Base-by-base conservation (phyloP, 805 yeast species). In the Monosporozyma yasuniensis region DNA sequence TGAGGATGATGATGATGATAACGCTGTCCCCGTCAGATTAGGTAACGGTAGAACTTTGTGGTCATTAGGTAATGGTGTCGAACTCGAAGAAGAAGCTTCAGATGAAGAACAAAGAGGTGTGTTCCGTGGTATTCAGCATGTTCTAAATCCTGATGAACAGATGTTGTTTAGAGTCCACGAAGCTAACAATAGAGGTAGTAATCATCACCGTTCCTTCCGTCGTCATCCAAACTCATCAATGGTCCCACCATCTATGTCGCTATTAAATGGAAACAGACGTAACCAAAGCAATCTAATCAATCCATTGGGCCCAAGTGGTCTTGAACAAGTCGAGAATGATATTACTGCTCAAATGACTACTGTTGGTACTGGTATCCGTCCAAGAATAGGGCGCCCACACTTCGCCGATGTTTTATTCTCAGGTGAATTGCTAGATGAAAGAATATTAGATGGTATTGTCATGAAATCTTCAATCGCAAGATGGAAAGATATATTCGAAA, bases 401-500 rank as follows among this genome's bases (percentile, higher is more conserved):
- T 62, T 64, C 44, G 58, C 67, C 1, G 66, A 62, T 42, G 58
- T 62, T 2, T 49, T 65, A 12, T 56, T 65, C 30, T 59, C 64
- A 4, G 66, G 65, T 2, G 70, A 59, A 7, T 58, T 60, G 8
- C 60, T 61, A 18, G 70, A 63, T 37, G 70, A 61, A 14, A 58
- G 64, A 22, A 51, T 62, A 14, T 50, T 63, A 16, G 66, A 61
- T 44, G 69, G 69, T 1, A 59, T 65, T 16, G 54, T 63, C 21
- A 41, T 63, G 47, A 61, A 66, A 51, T 75, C 85, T 0, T 81
- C 93, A 0, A 65, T 70, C 12, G 82, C 80, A 46, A 73, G 96
- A 55, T 87, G 95, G 93, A 67, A 67, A 37, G 85, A 83, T 42
- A 73, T 77, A 6, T 67, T 75, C 35, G 68, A 72, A 16, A 69